These are phyloP conservation scores for Nematodospora valgi DNA, from an alignment of 805 yeast genomes.

Conservation along the genomic window DNA sequence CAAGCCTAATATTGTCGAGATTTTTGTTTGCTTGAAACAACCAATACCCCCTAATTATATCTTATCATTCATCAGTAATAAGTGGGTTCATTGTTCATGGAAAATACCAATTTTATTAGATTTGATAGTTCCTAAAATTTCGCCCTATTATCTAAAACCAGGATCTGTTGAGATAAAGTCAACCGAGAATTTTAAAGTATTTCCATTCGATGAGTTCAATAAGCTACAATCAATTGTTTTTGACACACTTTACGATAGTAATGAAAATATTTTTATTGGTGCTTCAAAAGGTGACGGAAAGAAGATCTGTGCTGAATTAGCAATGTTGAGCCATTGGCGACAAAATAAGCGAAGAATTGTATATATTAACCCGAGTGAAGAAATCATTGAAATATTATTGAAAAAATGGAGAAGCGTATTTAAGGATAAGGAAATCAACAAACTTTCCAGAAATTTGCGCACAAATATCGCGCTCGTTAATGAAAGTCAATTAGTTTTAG, in stretches of 20 bases:
- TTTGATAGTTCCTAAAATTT: slow-evolving; percentile 59
- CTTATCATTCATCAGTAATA: slow-evolving; percentile 69
- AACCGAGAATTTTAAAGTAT: slow-evolving; percentile 47
- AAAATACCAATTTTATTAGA: slow-evolving; percentile 57
- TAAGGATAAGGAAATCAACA: slow-evolving; percentile 50
- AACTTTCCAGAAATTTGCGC: slow-evolving; percentile 52
- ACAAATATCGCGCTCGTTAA: slow-evolving; percentile 56
- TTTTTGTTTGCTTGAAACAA: slow-evolving; percentile 57
- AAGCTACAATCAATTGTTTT: slow-evolving; percentile 71
- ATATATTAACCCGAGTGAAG: slow-evolving; percentile 65
- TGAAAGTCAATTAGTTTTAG: slow-evolving; percentile 61
- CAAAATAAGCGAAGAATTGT: slow-evolving; percentile 67
- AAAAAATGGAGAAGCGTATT: slow-evolving; percentile 55
- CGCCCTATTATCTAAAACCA: slow-evolving; percentile 39
- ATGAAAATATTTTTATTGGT: slow-evolving; percentile 64
- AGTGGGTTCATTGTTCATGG: slow-evolving; percentile 77
- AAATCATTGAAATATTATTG: slow-evolving; percentile 44
- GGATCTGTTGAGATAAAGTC: slow-evolving; percentile 30
- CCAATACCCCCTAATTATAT: slow-evolving; percentile 71
- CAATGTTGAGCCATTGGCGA: slow-evolving; percentile 70
- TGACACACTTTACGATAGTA: slow-evolving; percentile 52
- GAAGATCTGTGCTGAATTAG: slow-evolving; percentile 66
- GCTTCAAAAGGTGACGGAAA: slow-evolving; percentile 77
- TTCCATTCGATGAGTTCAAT: slow-evolving; percentile 57
- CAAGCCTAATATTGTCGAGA: slow-evolving; percentile 56